Evolutionary conservation across 495 filamentous ascomycete genomes (phyloP).

Genomic region (Pyrenopolyporus hunteri): DNA sequence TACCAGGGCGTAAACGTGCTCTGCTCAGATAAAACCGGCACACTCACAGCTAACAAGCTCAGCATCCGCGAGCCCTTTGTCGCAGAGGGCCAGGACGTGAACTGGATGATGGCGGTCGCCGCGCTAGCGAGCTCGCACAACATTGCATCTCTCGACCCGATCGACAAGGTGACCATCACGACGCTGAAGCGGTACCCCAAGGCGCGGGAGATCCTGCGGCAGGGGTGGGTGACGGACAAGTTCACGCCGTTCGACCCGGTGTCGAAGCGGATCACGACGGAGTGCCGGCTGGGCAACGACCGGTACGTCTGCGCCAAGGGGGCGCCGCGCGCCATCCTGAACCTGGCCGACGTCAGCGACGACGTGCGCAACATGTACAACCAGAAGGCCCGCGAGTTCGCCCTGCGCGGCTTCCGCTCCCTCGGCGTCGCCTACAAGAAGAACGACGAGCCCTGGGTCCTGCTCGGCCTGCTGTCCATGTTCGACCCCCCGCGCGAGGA

Average conservation of each 20-base stretch:
- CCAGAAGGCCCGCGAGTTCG: slow-evolving; percentile 86
- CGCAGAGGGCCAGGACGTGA: slow-evolving; percentile 74
- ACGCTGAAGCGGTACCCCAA: slow-evolving; percentile 75
- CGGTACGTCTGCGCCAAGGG: slow-evolving; percentile 86
- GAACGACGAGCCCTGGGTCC: slow-evolving; percentile 77
- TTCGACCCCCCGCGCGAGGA: slow-evolving; percentile 89
- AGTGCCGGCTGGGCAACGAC: slow-evolving; percentile 74
- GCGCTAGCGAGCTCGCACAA: slow-evolving; percentile 89
- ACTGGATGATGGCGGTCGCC: slow-evolving; percentile 88
- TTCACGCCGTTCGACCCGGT: slow-evolving; percentile 92
- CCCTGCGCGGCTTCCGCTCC: slow-evolving; percentile 87
- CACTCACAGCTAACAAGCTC: slow-evolving; percentile 88
- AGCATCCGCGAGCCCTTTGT: slow-evolving; percentile 84
- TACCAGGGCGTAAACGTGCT: slow-evolving; percentile 82
- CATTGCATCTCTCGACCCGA: slow-evolving; percentile 89
- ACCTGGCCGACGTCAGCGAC: slow-evolving; percentile 75
- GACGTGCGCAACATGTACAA: slow-evolving; percentile 77
- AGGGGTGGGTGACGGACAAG: slow-evolving; percentile 73
- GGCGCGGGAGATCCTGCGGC: slow-evolving; percentile 71
- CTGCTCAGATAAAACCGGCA: slow-evolving; percentile 97
- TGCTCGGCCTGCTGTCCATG: slow-evolving; percentile 91
- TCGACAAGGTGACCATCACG: slow-evolving; percentile 91
- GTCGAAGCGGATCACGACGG: slow-evolving; percentile 87
- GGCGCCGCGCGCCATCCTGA: slow-evolving; percentile 80
- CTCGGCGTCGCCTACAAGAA: slow-evolving; percentile 88